Conservation (phyloP, 371 early-diverging fungal genomes). For the Gilbertella persicaria region DNA sequence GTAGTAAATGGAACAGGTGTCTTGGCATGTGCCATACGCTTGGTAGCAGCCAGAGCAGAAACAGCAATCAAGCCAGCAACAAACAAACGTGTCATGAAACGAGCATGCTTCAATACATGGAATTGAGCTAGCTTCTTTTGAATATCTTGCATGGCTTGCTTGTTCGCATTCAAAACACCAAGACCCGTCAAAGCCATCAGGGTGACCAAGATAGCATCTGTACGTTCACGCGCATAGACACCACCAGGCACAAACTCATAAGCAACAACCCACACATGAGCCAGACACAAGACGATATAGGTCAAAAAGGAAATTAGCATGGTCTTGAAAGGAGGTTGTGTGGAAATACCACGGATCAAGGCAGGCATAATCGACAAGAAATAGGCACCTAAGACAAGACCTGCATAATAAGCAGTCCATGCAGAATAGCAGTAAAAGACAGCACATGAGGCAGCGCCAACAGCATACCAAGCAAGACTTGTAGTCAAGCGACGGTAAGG, state of each 20-base stretch:
- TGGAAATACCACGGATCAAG: slow-evolving; percentile 57
- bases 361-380: slow-evolving; percentile 63
- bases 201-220: slow-evolving; percentile 63
- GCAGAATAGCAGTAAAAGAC: slow-evolving; percentile 59
- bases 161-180: slow-evolving; percentile 52
- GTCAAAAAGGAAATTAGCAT: slow-evolving; percentile 59
- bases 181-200: slow-evolving; percentile 54
- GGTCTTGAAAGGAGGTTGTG: slow-evolving; percentile 70
- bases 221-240: slow-evolving; percentile 72
- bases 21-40: slow-evolving; percentile 31
- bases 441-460: slow-evolving; percentile 57
- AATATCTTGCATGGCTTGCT: slow-evolving; percentile 22
- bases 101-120: slow-evolving; percentile 40
- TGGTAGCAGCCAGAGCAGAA: slow-evolving; percentile 40
- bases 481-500: slow-evolving; percentile 60
- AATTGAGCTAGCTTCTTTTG: slow-evolving; percentile 34
- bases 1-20: slow-evolving; percentile 64
- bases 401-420: slow-evolving; percentile 68
- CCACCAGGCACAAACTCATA: slow-evolving; percentile 87
- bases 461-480: slow-evolving; percentile 58
- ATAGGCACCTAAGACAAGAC: slow-evolving; percentile 66
- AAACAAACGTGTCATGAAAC: slow-evolving; percentile 35
- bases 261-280: slow-evolving; percentile 81
- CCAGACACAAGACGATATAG: slow-evolving; percentile 72
- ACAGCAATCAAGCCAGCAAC: slow-evolving; percentile 27